Conservation (phyloP, 2,329 filamentous ascomycete species). For the Coniochaeta pulveracea region DNA sequence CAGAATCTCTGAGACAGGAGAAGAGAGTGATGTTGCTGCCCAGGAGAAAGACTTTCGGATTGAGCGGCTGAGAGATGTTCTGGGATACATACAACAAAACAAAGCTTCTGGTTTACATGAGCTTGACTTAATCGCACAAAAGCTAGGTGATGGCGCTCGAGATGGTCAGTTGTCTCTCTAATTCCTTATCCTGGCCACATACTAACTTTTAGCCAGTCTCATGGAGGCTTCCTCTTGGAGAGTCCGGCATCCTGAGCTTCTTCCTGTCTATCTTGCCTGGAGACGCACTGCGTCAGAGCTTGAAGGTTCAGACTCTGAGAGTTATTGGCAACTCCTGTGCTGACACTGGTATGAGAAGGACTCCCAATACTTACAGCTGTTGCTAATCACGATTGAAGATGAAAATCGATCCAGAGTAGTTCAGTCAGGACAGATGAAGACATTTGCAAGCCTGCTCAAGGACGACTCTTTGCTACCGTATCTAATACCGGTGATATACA, state of each 20-base stretch:
- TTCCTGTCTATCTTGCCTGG: slow-evolving; percentile 35
- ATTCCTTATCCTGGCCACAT: neutral
- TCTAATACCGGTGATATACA: slow-evolving; percentile 48
- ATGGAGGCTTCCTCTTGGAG: slow-evolving; percentile 45
- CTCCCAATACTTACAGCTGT: slow-evolving; percentile 3
- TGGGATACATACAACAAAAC: slow-evolving; percentile 25
- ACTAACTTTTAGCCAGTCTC: slow-evolving; percentile 24
- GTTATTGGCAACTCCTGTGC: slow-evolving; percentile 52
- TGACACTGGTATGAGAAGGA: slow-evolving; percentile 34
- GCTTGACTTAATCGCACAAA: slow-evolving; percentile 36
- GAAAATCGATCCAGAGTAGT: slow-evolving; percentile 47
- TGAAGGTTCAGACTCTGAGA: slow-evolving; percentile 44
- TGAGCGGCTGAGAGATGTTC: slow-evolving; percentile 22
- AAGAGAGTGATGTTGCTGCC: slow-evolving; percentile 16
- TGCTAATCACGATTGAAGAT: slow-evolving; percentile 23
- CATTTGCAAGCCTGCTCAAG: slow-evolving; percentile 35
- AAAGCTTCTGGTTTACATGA: slow-evolving; percentile 27
- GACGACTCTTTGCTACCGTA: slow-evolving; percentile 37
- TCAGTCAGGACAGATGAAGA: slow-evolving; percentile 30
- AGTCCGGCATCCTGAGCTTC: slow-evolving; percentile 45
- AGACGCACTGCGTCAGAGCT: slow-evolving; percentile 23
- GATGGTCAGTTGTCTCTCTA: slow-evolving; percentile 31
- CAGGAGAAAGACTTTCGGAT: slow-evolving; percentile 12
- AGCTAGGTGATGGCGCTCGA: slow-evolving; percentile 42
- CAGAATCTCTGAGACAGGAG: slow-evolving; percentile 15